phyloP scores from a whole-genome alignment of 2,329 filamentous ascomycete species.

The Aureobasidium sp. region DNA sequence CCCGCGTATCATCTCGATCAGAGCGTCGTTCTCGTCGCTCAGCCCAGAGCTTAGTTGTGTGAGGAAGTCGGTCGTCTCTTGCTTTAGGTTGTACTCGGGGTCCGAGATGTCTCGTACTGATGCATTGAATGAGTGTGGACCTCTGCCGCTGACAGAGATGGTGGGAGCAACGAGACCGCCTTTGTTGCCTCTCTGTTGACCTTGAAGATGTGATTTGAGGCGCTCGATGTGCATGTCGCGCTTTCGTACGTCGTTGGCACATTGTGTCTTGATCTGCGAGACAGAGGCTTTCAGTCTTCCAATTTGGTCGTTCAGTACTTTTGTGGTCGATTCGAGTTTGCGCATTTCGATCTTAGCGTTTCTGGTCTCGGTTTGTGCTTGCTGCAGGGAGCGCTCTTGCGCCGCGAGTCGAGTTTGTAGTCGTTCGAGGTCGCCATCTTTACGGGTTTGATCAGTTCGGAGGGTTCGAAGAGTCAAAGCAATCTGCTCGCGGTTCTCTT shows the following conservation, averaged over 20 bases:
- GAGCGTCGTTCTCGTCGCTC: conserved; percentile 83
- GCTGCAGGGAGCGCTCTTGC: conserved; percentile 63
- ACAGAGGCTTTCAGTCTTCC: conserved; percentile 70
- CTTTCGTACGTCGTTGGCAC: conserved; percentile 84
- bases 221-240: conserved; percentile 82
- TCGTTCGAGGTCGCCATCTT: conserved; percentile 55
- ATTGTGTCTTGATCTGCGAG: conserved; percentile 76
- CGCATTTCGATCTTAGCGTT: conserved; percentile 75
- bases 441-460: conserved; percentile 66
- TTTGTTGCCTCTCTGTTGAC: conserved; percentile 47
- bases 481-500: conserved; percentile 77
- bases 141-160: conserved; percentile 43
- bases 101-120: conserved; percentile 44
- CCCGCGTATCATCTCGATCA: conserved; percentile 64
- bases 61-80: conserved; percentile 86
- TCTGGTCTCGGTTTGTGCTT: conserved; percentile 65
- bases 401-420: conserved; percentile 34
- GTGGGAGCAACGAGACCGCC: conserved; percentile 37
- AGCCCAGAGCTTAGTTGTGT: conserved; percentile 75
- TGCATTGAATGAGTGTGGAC: conserved; percentile 40
- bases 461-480: conserved; percentile 70
- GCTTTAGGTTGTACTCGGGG: conserved; percentile 62
- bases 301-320: conserved; percentile 74
- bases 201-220: conserved; percentile 77
- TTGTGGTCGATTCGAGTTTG: conserved; percentile 67